Conservation (phyloP, 495 filamentous ascomycete genomes). For the Talaromyces proteolyticus region DNA sequence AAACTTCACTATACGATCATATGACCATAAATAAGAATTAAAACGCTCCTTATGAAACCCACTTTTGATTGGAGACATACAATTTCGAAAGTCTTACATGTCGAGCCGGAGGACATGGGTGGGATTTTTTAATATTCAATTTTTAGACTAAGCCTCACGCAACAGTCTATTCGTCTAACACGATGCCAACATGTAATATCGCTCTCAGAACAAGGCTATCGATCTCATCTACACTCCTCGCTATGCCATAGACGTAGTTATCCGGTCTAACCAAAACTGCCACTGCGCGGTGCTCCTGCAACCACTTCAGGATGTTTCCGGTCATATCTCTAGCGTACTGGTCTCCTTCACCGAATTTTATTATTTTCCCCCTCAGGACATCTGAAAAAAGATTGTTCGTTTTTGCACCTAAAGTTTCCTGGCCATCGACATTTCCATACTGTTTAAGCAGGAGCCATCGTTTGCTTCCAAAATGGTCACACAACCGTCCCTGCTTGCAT, state of each 20-base stretch:
- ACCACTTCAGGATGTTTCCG: background rate
- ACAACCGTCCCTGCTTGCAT: background rate
- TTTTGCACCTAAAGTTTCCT: background rate
- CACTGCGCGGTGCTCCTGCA: background rate
- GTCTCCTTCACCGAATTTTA: background rate
- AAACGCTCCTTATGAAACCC: too few species aligned
- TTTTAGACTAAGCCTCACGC: too few species aligned
- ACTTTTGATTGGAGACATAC: too few species aligned
- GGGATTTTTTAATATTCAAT: too few species aligned
- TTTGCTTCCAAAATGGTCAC: background rate
- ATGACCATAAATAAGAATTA: too few species aligned
- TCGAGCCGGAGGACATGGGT: too few species aligned
- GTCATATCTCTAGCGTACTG: background rate
- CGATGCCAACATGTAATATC: background rate
- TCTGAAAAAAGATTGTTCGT: background rate
- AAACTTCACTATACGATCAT: too few species aligned
- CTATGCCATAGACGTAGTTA: slow-evolving; percentile 1
- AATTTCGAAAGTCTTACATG: too few species aligned
- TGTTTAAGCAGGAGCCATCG: background rate
- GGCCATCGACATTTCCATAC: too few species aligned
- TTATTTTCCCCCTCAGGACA: background rate
- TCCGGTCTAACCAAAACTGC: slow-evolving; percentile 1
- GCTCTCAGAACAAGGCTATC: background rate
- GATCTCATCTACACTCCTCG: background rate
- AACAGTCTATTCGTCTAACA: too few species aligned